Conservation (phyloP, 345 rosid species). For the Aegle marmelos region DNA sequence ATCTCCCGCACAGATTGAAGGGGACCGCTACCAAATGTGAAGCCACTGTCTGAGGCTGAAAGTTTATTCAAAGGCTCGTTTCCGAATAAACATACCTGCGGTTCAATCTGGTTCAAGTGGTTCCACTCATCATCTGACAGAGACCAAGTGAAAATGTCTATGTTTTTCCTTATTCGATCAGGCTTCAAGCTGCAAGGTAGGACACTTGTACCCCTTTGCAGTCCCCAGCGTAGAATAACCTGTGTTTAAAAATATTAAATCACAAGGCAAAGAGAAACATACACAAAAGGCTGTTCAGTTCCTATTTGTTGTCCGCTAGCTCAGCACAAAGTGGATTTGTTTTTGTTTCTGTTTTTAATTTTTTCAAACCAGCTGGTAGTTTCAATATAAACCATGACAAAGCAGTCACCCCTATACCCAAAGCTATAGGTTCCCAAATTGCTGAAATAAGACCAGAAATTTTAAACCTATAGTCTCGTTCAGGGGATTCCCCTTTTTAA, state of each 20-base stretch:
- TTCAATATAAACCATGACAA: background rate
- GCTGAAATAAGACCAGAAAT: too few relatives aligned
- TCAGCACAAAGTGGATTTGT: background rate
- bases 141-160: conserved; percentile 49
- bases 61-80: conserved; percentile 35
- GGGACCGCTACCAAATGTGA: conserved; percentile 44
- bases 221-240: conserved; percentile 61
- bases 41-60: conserved; percentile 34
- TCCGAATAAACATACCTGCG: conserved; percentile 57
- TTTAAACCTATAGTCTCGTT: background rate
- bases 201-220: conserved; percentile 62
- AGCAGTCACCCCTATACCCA: background rate
- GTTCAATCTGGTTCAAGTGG: conserved; percentile 45
- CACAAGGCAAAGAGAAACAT: background rate
- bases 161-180: conserved; percentile 48
- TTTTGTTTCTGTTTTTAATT: background rate
- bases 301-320: background rate
- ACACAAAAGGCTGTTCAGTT: background rate
- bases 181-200: conserved; percentile 57
- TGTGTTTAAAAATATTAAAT: conserved; percentile 9
- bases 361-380: background rate
- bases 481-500: background rate
- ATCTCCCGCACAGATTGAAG: conserved; percentile 52
- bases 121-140: conserved; percentile 49
- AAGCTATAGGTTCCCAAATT: background rate